These are phyloP conservation scores for Blastobotrys chiropterorum DNA, from an alignment of 805 yeast genomes.

Conservation along the genomic window DNA sequence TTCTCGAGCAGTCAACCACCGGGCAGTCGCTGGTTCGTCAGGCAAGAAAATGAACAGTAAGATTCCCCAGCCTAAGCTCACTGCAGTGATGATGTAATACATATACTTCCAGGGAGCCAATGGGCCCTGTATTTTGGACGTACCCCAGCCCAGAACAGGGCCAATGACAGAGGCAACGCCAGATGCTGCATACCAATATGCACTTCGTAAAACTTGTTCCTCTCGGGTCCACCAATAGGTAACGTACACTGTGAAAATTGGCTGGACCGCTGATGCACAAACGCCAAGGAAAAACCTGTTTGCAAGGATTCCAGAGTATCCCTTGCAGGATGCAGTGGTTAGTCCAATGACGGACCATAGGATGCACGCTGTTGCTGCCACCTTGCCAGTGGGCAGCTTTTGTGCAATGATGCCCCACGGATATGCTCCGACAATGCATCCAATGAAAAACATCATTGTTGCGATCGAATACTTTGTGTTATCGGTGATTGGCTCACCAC, in stretches of 20 bases:
- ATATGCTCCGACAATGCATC: slow-evolving; percentile 32
- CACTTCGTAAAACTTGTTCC: slow-evolving; percentile 10
- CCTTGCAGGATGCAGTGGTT: slow-evolving; percentile 41
- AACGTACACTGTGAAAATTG: slow-evolving; percentile 11
- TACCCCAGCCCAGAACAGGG: slow-evolving; percentile 38
- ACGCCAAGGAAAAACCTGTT: slow-evolving; percentile 13
- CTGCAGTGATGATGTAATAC: slow-evolving; percentile 43
- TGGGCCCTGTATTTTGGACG: slow-evolving; percentile 39
- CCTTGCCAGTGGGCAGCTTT: slow-evolving; percentile 24
- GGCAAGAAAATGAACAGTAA: slow-evolving; percentile 41
- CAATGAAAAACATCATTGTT: slow-evolving; percentile 45
- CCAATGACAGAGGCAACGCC: slow-evolving; percentile 35
- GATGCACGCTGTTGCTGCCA: slow-evolving; percentile 30
- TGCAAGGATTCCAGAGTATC: slow-evolving; percentile 24
- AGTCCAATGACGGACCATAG: slow-evolving; percentile 33
- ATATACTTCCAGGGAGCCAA: slow-evolving; percentile 44
- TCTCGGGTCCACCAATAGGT: slow-evolving; percentile 8
- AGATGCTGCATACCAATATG: slow-evolving; percentile 13
- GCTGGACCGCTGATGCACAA: slow-evolving; percentile 12
- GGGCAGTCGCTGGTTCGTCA: slow-evolving; percentile 48
- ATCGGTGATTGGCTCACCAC: slow-evolving; percentile 12
- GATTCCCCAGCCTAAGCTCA: slow-evolving; percentile 38
- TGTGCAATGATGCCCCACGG: slow-evolving; percentile 12
- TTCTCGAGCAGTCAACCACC: slow-evolving; percentile 42
- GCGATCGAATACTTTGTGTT: slow-evolving; percentile 38